Percentiles rank a stretch among this genome's conserved stretches.
These are phyloP conservation scores for Rhazya stricta DNA, from an alignment of 257 asterid genomes.

Conservation along the genomic window DNA sequence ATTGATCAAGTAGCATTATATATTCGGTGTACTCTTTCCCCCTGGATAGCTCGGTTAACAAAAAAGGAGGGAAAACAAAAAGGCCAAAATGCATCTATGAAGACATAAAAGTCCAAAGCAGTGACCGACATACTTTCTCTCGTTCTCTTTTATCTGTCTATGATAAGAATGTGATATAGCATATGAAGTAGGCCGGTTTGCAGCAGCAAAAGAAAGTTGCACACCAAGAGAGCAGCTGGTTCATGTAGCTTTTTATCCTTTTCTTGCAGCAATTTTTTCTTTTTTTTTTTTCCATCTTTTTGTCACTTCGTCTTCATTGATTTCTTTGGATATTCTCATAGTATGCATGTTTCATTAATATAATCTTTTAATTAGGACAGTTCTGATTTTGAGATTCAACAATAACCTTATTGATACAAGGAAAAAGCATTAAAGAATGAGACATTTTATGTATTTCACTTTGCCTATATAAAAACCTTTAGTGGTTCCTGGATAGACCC, in stretches of 20 bases:
- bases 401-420: too few species aligned
- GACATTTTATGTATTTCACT: too few species aligned
- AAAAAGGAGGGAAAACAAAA: too few species aligned
- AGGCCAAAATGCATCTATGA: background rate
- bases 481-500: too few species aligned
- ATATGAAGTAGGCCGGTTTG: background rate
- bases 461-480: too few species aligned
- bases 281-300: background rate
- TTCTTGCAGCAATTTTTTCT: background rate
- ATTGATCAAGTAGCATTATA: too few species aligned
- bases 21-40: too few species aligned
- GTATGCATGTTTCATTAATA: background rate
- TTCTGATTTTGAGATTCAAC: background rate
- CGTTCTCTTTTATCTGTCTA: background rate
- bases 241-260: background rate
- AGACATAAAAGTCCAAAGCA: background rate
- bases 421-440: too few species aligned
- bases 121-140: background rate
- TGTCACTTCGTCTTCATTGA: background rate
- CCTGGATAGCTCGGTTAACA: too few species aligned
- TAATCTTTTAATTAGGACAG: background rate
- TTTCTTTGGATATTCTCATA: background rate
- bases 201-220: background rate
- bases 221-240: background rate
- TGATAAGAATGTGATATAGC: background rate